Evolutionary conservation across 2,329 filamentous ascomycete genomes (phyloP).

Genomic region (Orbilia blumenaviensis): DNA sequence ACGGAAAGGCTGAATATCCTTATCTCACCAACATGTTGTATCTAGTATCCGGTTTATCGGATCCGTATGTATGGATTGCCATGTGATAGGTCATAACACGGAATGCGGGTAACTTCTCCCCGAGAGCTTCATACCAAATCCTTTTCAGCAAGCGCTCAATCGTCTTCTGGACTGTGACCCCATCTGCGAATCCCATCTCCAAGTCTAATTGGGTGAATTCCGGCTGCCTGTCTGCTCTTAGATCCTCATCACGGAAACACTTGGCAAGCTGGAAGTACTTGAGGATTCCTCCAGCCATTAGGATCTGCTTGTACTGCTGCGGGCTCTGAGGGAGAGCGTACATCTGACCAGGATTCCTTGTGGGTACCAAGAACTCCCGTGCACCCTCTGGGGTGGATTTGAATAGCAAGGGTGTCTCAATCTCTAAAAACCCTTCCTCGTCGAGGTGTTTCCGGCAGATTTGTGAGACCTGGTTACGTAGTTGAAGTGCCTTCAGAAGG

Average conservation of each 20-base stretch:
- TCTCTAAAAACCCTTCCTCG: conserved; percentile 72
- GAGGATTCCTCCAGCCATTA: conserved; percentile 87
- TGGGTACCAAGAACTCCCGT: conserved; percentile 92
- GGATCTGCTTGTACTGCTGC: conserved; percentile 97
- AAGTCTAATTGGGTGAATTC: conserved; percentile 96
- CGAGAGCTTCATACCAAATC: conserved; percentile 67
- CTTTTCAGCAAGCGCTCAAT: conserved; percentile 67
- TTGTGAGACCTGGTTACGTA: conserved; percentile 72
- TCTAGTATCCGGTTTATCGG: conserved; percentile 90
- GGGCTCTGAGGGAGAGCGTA: conserved; percentile 96
- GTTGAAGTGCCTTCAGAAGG: conserved; percentile 73
- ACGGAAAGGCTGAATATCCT: too few relatives aligned
- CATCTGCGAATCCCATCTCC: conserved; percentile 86
- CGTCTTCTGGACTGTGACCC: conserved; percentile 72
- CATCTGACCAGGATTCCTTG: conserved; percentile 74
- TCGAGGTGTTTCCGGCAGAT: conserved; percentile 68
- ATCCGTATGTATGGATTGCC: conserved; percentile 82
- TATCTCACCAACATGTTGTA: neutral
- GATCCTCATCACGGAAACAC: conserved; percentile 94
- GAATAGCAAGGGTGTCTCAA: conserved; percentile 94
- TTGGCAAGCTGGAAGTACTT: conserved; percentile 92
- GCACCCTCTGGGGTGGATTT: conserved; percentile 97
- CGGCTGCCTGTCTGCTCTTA: conserved; percentile 89
- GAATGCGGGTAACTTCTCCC: conserved; percentile 65
- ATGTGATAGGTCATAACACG: conserved; percentile 74